phyloP scores from a whole-genome alignment of 2,329 filamentous ascomycete species.

The Pseudogymnoascus sp. region DNA sequence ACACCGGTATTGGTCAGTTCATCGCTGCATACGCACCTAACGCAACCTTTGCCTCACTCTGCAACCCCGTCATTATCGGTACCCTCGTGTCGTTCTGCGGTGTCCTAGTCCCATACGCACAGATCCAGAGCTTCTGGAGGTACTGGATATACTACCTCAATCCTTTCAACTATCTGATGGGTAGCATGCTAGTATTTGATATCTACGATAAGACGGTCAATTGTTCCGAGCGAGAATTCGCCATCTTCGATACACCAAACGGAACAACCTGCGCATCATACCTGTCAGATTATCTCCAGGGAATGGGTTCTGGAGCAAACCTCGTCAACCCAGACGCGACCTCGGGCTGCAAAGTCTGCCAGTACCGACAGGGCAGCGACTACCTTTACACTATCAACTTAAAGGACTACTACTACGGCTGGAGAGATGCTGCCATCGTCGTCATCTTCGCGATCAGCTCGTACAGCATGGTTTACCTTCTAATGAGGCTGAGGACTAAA shows the following conservation, averaged over 20 bases:
- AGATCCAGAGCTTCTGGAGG: conserved; percentile 60
- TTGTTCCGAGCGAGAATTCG: conserved; percentile 45
- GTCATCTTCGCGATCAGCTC: conserved; percentile 37
- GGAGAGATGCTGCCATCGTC: conserved; percentile 54
- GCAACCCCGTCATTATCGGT: conserved; percentile 50
- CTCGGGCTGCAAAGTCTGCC: conserved; percentile 52
- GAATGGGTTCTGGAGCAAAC: conserved; percentile 34
- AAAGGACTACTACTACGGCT: conserved; percentile 55
- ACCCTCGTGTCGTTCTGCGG: conserved; percentile 70
- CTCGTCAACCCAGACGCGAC: conserved; percentile 55
- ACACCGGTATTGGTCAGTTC: conserved; percentile 55
- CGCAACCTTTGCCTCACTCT: conserved; percentile 51
- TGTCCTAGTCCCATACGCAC: conserved; percentile 61
- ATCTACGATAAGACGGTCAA: conserved; percentile 41
- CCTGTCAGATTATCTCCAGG: conserved; percentile 43
- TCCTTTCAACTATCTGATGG: conserved; percentile 57
- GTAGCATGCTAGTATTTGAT: conserved; percentile 46
- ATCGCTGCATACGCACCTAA: conserved; percentile 57
- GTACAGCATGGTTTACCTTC: conserved; percentile 38
- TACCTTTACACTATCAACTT: conserved; percentile 56
- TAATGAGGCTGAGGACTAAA: conserved; percentile 45
- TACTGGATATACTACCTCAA: conserved; percentile 50
- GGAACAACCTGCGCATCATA: conserved; percentile 53
- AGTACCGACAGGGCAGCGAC: conserved; percentile 52
- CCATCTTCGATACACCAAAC: conserved; percentile 31